A percentile compares a stretch with the other conserved stretches of the same genome.
These are phyloP conservation scores for Salinomyces thailandicus DNA, from an alignment of 2,329 filamentous ascomycete genomes.

Conservation along the genomic window DNA sequence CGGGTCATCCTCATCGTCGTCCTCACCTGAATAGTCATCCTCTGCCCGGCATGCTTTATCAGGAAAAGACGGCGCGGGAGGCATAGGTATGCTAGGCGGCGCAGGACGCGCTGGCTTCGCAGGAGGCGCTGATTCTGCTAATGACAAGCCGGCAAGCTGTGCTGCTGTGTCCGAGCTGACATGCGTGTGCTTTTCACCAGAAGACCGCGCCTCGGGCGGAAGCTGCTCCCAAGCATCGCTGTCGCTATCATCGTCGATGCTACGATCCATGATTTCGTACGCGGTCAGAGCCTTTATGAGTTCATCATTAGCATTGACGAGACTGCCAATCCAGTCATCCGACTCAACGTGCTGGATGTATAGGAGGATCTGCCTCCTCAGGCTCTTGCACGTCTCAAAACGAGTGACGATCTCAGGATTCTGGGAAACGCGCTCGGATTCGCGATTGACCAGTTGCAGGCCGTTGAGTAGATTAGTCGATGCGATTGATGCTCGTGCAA, in stretches of 20 bases:
- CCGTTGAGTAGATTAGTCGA: conserved; percentile 85
- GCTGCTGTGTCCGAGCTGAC: conserved; percentile 24
- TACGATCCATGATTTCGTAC: conserved; percentile 85
- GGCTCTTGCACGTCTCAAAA: conserved; percentile 77
- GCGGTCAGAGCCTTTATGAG: conserved; percentile 89
- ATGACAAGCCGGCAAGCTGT: conserved; percentile 35
- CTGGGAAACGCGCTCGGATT: conserved; percentile 76
- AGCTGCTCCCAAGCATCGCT: conserved; percentile 48
- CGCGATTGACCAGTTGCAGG: conserved; percentile 82
- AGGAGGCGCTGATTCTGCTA: conserved; percentile 35
- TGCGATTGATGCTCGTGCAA: conserved; percentile 80
- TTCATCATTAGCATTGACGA: conserved; percentile 91
- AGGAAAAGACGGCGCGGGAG: conserved; percentile 18
- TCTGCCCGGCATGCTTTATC: conserved; percentile 21
- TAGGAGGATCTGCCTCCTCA: conserved; percentile 73
- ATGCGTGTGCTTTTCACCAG: conserved; percentile 7
- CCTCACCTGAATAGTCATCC: conserved; percentile 45
- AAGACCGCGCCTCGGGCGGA: neutral
- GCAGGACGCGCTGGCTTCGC: conserved; percentile 39
- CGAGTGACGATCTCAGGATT: conserved; percentile 63
- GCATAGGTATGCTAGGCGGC: conserved; percentile 28
- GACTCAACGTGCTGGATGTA: conserved; percentile 89
- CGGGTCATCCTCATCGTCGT: conserved; percentile 75
- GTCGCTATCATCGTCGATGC: conserved; percentile 62
- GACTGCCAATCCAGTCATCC: conserved; percentile 81